Conservation (phyloP, 164 flowering plant species). For the Echeveria elegans region DNA sequence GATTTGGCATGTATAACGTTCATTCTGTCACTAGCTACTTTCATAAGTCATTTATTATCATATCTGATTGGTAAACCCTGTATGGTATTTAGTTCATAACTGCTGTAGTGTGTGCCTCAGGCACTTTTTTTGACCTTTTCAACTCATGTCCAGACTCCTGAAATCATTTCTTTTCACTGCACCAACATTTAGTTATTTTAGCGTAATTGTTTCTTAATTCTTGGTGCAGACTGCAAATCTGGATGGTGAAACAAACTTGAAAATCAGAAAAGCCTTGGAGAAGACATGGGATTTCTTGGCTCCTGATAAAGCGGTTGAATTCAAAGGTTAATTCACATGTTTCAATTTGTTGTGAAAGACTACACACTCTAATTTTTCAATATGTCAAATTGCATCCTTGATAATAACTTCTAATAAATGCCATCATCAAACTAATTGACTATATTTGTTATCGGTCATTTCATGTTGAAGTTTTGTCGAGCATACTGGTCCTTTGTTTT, state of each 20-base stretch:
- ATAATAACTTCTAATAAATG: background rate
- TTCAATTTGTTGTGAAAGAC: background rate
- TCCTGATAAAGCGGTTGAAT: slow-evolving; percentile 80
- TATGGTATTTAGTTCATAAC: background rate
- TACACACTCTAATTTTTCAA: background rate
- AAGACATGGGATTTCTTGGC: slow-evolving; percentile 92
- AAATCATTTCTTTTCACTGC: too few relatives aligned
- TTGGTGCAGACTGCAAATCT: slow-evolving; percentile 82
- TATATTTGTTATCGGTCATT: background rate
- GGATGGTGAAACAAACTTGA: slow-evolving; percentile 97
- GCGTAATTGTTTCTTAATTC: background rate
- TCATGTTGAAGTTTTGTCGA: background rate
- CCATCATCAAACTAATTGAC: background rate
- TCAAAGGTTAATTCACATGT: slow-evolving; percentile 45
- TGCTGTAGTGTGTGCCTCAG: background rate
- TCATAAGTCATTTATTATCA: background rate
- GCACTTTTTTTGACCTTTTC: background rate
- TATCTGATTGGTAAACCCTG: background rate
- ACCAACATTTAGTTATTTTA: background rate
- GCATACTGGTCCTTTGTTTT: background rate
- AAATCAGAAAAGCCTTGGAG: slow-evolving; percentile 92
- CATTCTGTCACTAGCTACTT: background rate
- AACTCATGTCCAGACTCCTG: background rate
- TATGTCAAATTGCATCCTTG: background rate
- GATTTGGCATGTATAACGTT: too few relatives aligned